Conservation (phyloP, 805 yeast species). For the Starmerella khaoyaiensis region DNA sequence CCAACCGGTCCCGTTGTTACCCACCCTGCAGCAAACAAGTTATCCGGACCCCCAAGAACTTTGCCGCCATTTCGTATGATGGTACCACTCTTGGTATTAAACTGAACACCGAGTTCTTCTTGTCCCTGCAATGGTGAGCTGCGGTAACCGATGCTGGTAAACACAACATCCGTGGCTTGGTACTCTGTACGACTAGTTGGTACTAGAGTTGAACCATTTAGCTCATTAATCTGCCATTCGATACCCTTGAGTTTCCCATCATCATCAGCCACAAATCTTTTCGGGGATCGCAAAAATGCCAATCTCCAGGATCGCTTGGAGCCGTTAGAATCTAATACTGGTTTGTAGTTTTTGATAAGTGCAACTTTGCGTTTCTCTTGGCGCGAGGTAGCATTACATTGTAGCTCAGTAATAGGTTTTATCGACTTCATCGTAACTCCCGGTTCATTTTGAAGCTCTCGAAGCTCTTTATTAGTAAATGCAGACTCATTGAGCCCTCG, state of each 20-base stretch:
- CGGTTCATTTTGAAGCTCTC: constrained; percentile 49
- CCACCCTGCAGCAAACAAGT: constrained; percentile 77
- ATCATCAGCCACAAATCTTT: constrained; percentile 31
- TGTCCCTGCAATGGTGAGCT: constrained; percentile 54
- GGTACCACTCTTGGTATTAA: constrained; percentile 33
- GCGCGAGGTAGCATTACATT: constrained; percentile 3
- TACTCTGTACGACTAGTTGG: constrained; percentile 29
- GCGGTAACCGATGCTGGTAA: constrained; percentile 72
- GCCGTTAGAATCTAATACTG: too few species aligned
- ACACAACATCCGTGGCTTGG: constrained; percentile 47
- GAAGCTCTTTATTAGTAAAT: constrained; percentile 80
- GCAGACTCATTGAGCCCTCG: constrained; percentile 78
- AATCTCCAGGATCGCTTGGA: constrained; percentile 58
- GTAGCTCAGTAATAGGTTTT: constrained; percentile 8
- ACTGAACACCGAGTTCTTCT: constrained; percentile 37
- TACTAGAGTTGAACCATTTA: constrained; percentile 23
- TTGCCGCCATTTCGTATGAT: constrained; percentile 11
- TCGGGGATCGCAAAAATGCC: constrained; percentile 57
- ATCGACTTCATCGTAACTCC: constrained; percentile 15
- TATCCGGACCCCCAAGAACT: constrained; percentile 27
- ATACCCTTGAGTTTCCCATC: constrained; percentile 32
- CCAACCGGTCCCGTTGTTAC: constrained; percentile 76
- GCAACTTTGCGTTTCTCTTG: constrained; percentile 19
- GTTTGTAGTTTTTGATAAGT: constrained; percentile 4
- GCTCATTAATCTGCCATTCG: constrained; percentile 37